These are phyloP conservation scores for Macrolepiota fuliginosa DNA, from an alignment of 768 basidiomycete species.

Conservation along the genomic window DNA sequence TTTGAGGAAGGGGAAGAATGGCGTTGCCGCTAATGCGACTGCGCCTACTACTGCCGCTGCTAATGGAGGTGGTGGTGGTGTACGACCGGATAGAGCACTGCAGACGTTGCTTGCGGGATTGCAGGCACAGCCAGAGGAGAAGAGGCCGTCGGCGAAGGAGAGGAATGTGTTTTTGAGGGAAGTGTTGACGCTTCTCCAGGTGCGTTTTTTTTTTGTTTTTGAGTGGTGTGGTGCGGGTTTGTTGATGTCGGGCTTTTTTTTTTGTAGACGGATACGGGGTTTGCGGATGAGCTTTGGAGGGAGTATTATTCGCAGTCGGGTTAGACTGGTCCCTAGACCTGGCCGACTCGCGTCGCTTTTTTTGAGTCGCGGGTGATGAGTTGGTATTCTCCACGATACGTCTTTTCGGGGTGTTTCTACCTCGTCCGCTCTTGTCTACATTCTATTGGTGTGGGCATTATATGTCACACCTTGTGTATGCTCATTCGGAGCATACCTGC, in stretches of 20 bases:
- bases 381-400: too few species aligned
- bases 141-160: conserved; percentile 30
- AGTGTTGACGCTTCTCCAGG: conserved; percentile 59
- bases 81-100: conserved; percentile 11
- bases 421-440: too few species aligned
- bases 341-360: too few species aligned
- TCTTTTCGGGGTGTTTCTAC: too few species aligned
- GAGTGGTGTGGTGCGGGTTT: conserved; percentile 5
- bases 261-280: conserved; percentile 58
- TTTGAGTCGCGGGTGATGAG: too few species aligned
- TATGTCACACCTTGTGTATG: too few species aligned
- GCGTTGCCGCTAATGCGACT: conserved; percentile 26
- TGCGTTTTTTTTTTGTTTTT: conserved; percentile 28
- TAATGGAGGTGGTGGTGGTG: conserved; percentile 6
- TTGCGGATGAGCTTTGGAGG: conserved; percentile 45
- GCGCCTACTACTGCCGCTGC: conserved; percentile 19
- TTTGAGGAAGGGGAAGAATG: conserved; percentile 18
- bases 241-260: background rate
- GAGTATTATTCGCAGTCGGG: background rate
- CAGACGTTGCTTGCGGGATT: conserved; percentile 7
- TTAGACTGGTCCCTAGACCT: too few species aligned
- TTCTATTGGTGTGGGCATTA: too few species aligned
- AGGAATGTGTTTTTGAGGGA: conserved; percentile 60
- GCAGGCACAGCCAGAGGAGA: conserved; percentile 16
- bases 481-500: too few species aligned